A percentile compares a stretch with the other conserved stretches of the same genome.
Evolutionary conservation across 1,139 yeast species (phyloP).

Genomic region (Nakaseomyces kungkrabaensis): DNA sequence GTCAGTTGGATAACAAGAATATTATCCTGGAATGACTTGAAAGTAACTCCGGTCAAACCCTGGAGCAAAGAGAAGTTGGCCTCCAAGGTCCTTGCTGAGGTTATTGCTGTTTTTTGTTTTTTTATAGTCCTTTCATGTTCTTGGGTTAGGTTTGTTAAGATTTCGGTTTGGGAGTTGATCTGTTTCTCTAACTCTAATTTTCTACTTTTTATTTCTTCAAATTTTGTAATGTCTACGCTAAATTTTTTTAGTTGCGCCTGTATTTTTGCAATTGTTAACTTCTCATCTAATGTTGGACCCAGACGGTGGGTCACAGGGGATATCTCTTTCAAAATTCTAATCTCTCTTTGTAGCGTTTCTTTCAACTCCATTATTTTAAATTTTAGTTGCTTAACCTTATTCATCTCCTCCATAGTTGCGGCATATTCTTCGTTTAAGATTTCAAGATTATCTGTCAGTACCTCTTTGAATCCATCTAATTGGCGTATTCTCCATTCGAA

Average conservation of each 20-base stretch:
- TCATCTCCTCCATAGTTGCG: constrained; percentile 23
- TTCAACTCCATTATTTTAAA: constrained; percentile 39
- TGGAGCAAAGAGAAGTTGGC: background rate
- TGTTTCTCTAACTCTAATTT: background rate
- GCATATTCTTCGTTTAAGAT: constrained; percentile 41
- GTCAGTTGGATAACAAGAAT: background rate
- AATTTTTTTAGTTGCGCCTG: constrained; percentile 18
- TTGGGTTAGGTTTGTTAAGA: background rate
- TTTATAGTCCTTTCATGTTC: background rate
- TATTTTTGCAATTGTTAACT: constrained; percentile 26
- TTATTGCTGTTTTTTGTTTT: background rate
- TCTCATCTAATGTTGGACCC: constrained; percentile 23
- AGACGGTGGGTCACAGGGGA: constrained; percentile 37
- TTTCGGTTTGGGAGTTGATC: background rate
- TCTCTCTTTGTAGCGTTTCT: constrained; percentile 41
- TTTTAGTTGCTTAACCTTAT: constrained; percentile 34
- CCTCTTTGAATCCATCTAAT: constrained; percentile 22
- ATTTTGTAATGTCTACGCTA: background rate
- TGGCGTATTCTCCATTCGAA: constrained; percentile 28
- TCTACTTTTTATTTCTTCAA: background rate
- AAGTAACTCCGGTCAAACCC: background rate
- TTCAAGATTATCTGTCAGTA: constrained; percentile 39
- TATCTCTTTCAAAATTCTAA: constrained; percentile 38
- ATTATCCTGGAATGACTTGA: background rate
- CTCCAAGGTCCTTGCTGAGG: background rate